Evolutionary conservation across 2,329 filamentous ascomycete genomes (phyloP).

Genomic region (Phoma sp.): DNA sequence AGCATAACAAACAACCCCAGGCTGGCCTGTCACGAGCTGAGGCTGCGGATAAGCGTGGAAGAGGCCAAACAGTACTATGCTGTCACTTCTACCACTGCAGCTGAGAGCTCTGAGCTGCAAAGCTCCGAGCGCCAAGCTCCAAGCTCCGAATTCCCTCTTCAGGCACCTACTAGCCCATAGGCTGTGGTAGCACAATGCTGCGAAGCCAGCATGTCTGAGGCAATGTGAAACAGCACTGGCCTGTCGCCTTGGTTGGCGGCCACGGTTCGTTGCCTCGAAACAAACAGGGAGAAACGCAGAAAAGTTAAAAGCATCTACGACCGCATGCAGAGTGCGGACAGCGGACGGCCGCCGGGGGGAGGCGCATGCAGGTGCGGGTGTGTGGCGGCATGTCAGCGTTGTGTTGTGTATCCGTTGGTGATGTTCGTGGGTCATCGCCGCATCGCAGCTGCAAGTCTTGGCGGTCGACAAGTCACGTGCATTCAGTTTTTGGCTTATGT

Average conservation of each 20-base stretch:
- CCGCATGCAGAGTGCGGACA: not conserved
- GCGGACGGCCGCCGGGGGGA: not conserved
- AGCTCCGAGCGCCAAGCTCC: not conserved
- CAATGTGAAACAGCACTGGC: slow-evolving; percentile 28
- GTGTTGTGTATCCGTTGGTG: not conserved
- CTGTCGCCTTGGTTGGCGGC: slow-evolving; percentile 11
- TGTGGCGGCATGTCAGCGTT: slow-evolving; percentile 3
- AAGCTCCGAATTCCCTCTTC: slow-evolving; percentile 2
- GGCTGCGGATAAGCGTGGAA: slow-evolving; percentile 8
- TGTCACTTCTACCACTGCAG: slow-evolving; percentile 12
- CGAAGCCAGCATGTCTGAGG: slow-evolving; percentile 23
- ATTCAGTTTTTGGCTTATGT: not conserved
- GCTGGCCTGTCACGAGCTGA: slow-evolving; percentile 11
- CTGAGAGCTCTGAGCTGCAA: not conserved
- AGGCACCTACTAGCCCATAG: slow-evolving; percentile 18
- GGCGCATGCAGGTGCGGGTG: slow-evolving; percentile 7
- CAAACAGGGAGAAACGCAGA: slow-evolving; percentile 13
- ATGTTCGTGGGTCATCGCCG: too few relatives aligned
- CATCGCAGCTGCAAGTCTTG: slow-evolving; percentile 2
- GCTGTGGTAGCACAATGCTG: slow-evolving; percentile 31
- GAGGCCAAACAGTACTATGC: slow-evolving; percentile 3
- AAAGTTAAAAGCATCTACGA: slow-evolving; percentile 6
- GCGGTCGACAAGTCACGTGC: not conserved
- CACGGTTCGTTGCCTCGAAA: slow-evolving; percentile 7
- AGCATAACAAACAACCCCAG: slow-evolving; percentile 35